Percentiles rank a stretch among this genome's conserved stretches.
phyloP scores from a whole-genome alignment of 441 rosid species.

The Isatis lusitanica region DNA sequence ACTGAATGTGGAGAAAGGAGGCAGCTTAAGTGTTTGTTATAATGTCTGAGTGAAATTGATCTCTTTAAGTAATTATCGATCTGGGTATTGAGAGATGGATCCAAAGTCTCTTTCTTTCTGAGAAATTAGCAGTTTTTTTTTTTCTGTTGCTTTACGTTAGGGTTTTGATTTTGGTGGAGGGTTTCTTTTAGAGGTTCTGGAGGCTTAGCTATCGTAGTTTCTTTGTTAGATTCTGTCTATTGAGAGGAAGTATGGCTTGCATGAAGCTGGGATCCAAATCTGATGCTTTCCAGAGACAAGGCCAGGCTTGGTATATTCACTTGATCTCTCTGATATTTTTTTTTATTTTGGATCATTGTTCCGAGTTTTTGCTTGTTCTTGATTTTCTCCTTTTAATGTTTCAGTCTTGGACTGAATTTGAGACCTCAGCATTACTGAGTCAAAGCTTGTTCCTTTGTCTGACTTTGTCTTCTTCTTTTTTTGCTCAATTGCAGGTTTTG shows the following conservation, averaged over 20 bases:
- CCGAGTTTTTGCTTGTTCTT: neutral
- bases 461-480: slow-evolving; percentile 20
- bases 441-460: slow-evolving; percentile 11
- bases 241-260: slow-evolving; percentile 63
- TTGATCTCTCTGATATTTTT: slow-evolving; percentile 24
- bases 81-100: slow-evolving; percentile 15
- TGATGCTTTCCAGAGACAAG: slow-evolving; percentile 91
- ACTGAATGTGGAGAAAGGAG: slow-evolving; percentile 13
- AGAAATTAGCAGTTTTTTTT: slow-evolving; percentile 47
- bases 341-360: slow-evolving; percentile 20
- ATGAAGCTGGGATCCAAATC: slow-evolving; percentile 89
- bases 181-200: neutral
- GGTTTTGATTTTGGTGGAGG: slow-evolving; percentile 19
- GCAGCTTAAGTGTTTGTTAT: slow-evolving; percentile 25
- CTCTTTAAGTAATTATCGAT: slow-evolving; percentile 11
- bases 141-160: slow-evolving; percentile 7
- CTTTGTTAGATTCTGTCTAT: slow-evolving; percentile 4
- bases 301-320: slow-evolving; percentile 89
- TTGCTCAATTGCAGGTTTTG: slow-evolving; percentile 69
- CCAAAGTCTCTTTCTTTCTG: slow-evolving; percentile 27
- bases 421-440: slow-evolving; percentile 6
- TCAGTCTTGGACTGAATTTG: slow-evolving; percentile 23
- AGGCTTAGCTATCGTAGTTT: neutral
- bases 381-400: neutral
- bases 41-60: slow-evolving; percentile 31